Conservation (phyloP, 192 early-diverging fungal species). For the Mortierella claussenii region DNA sequence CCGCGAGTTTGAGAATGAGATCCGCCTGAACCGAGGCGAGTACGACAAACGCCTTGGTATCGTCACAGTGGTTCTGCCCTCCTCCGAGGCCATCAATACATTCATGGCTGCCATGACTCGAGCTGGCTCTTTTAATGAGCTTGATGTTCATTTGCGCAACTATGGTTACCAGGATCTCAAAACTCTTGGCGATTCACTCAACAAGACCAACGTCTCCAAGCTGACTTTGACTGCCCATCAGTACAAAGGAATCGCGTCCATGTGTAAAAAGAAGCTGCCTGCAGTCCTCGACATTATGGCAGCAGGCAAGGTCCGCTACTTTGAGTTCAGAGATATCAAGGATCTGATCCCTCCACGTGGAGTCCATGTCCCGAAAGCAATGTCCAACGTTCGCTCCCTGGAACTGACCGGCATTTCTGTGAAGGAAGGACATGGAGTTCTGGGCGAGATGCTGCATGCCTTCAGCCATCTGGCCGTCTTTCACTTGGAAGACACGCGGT, state of each 20-base stretch:
- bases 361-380: slow-evolving; percentile 16
- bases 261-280: slow-evolving; percentile 26
- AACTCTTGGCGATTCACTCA: slow-evolving; percentile 12
- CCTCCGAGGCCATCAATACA: slow-evolving; percentile 12
- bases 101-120: slow-evolving; percentile 38
- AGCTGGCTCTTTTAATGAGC: slow-evolving; percentile 33
- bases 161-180: slow-evolving; percentile 32
- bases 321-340: slow-evolving; percentile 42
- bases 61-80: slow-evolving; percentile 23
- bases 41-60: slow-evolving; percentile 36
- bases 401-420: slow-evolving; percentile 29
- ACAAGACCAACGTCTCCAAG: slow-evolving; percentile 41
- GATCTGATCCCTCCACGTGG: slow-evolving; percentile 31
- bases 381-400: slow-evolving; percentile 25
- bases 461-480: slow-evolving; percentile 23
- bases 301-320: slow-evolving; percentile 28
- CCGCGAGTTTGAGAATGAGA: slow-evolving; percentile 35
- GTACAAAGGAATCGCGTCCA: slow-evolving; percentile 22
- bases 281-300: slow-evolving; percentile 34
- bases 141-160: slow-evolving; percentile 31
- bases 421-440: slow-evolving; percentile 32
- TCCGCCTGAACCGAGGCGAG: slow-evolving; percentile 17
- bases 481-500: slow-evolving; percentile 11
- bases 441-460: slow-evolving; percentile 14
- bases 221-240: slow-evolving; percentile 31